A percentile compares a stretch with the other conserved stretches of the same genome.
These are phyloP conservation scores for Talaromyces trachyspermus DNA, from an alignment of 495 filamentous ascomycete species.

Conservation along the genomic window DNA sequence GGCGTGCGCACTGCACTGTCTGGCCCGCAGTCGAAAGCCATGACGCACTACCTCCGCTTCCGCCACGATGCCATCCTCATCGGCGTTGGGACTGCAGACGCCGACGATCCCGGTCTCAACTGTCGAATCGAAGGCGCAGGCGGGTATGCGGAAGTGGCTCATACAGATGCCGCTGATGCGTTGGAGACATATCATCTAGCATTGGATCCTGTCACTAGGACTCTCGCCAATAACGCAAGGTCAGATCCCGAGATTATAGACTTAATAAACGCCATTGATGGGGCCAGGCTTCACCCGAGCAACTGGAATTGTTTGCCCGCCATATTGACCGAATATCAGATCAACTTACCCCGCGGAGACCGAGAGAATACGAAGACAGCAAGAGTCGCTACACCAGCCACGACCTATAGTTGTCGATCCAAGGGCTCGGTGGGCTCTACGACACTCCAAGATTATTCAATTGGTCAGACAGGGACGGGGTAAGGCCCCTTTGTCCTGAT, in stretches of 20 bases:
- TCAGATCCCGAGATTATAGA: slow-evolving; percentile 77
- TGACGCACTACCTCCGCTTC: slow-evolving; percentile 86
- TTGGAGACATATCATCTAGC: background rate
- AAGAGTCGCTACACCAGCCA: slow-evolving; percentile 45
- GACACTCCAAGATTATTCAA: slow-evolving; percentile 53
- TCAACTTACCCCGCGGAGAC: background rate
- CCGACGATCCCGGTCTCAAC: slow-evolving; percentile 81
- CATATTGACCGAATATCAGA: slow-evolving; percentile 61
- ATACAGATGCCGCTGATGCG: too few species aligned
- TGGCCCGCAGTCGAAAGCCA: slow-evolving; percentile 71
- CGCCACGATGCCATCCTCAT: slow-evolving; percentile 79
- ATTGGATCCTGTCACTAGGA: slow-evolving; percentile 88
- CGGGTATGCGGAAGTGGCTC: slow-evolving; percentile 35
- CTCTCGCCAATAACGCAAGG: slow-evolving; percentile 75
- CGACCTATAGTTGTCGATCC: slow-evolving; percentile 78
- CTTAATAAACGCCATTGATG: slow-evolving; percentile 89
- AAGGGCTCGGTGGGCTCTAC: slow-evolving; percentile 55
- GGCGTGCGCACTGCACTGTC: slow-evolving; percentile 72
- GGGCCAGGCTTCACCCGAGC: slow-evolving; percentile 69
- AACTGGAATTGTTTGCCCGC: slow-evolving; percentile 78
- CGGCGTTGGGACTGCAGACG: slow-evolving; percentile 76
- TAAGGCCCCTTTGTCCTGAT: slow-evolving; percentile 63
- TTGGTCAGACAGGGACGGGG: slow-evolving; percentile 57
- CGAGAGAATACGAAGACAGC: background rate
- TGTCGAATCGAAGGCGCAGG: slow-evolving; percentile 55